Conservation (phyloP, 1,284 basidiomycete species). For the Rhodotorula sp. region DNA sequence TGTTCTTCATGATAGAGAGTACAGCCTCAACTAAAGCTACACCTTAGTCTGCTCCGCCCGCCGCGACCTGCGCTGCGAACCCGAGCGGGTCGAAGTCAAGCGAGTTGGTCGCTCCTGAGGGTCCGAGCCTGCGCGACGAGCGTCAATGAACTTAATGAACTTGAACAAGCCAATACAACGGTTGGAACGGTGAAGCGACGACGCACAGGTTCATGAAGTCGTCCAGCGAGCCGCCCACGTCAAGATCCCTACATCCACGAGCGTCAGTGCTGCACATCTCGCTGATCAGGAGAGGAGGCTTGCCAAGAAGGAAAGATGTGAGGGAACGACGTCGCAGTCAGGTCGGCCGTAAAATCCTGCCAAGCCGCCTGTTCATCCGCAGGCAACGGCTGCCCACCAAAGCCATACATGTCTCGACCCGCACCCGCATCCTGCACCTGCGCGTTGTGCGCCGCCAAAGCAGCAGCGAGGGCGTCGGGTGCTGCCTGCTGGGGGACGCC, state of each 20-base stretch:
- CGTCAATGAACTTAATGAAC: too few species aligned
- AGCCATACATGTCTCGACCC: background rate
- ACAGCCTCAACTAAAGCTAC: background rate
- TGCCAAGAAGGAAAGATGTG: conserved; percentile 7
- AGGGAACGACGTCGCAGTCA: conserved; percentile 2
- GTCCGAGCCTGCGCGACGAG: background rate
- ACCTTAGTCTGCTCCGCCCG: too few species aligned
- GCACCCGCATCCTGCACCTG: background rate
- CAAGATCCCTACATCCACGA: background rate
- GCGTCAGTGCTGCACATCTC: background rate
- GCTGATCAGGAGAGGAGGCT: background rate
- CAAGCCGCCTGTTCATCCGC: background rate
- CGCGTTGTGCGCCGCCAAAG: background rate
- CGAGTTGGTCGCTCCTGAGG: background rate
- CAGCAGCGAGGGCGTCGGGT: background rate
- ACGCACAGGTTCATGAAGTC: conserved; percentile 3
- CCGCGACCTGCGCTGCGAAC: too few species aligned
- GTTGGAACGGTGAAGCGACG: background rate
- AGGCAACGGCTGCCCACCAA: too few species aligned
- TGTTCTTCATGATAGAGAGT: background rate
- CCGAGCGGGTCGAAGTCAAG: background rate
- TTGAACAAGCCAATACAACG: too few species aligned
- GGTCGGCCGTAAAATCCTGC: background rate
- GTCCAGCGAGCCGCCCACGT: background rate
- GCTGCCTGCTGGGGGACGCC: background rate